These are phyloP conservation scores for Leishmania turanica DNA, from an alignment of 208 protist genomes.

Conservation along the genomic window DNA sequence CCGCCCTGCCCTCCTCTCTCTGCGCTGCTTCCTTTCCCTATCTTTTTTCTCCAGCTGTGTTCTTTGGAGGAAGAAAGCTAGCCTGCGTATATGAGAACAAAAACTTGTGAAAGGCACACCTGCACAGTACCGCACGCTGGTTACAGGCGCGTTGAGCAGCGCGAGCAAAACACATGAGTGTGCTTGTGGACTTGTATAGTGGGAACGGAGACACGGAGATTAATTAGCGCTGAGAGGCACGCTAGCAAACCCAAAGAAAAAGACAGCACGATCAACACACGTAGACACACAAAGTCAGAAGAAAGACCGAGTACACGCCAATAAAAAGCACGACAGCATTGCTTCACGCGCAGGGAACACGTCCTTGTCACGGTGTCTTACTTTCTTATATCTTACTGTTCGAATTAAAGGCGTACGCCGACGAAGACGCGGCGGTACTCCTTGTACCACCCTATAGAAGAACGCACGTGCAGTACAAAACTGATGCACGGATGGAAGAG, in stretches of 20 bases:
- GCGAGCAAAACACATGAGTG: background rate
- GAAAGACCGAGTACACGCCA: background rate
- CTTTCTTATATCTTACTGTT: background rate
- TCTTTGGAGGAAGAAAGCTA: background rate
- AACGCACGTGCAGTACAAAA: background rate
- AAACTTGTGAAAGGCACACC: too few relatives aligned
- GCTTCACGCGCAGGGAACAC: background rate
- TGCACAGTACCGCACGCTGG: background rate
- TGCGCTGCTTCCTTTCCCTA: background rate
- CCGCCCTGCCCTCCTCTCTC: background rate
- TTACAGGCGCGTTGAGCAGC: background rate
- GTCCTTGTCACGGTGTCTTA: background rate
- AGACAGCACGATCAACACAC: background rate
- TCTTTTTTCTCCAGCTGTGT: background rate
- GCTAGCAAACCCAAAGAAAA: constrained; percentile 1
- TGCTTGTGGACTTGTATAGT: background rate
- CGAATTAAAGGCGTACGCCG: background rate
- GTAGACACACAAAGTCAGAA: background rate
- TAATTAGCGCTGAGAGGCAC: constrained; percentile 2
- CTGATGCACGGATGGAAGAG: background rate
- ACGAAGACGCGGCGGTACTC: background rate
- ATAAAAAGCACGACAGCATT: background rate
- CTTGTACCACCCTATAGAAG: background rate
- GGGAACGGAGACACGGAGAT: background rate
- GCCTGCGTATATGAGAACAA: background rate